Evolutionary conservation across 169 alveolate genomes (phyloP).

Genomic region (Eimeria sp.): DNA sequence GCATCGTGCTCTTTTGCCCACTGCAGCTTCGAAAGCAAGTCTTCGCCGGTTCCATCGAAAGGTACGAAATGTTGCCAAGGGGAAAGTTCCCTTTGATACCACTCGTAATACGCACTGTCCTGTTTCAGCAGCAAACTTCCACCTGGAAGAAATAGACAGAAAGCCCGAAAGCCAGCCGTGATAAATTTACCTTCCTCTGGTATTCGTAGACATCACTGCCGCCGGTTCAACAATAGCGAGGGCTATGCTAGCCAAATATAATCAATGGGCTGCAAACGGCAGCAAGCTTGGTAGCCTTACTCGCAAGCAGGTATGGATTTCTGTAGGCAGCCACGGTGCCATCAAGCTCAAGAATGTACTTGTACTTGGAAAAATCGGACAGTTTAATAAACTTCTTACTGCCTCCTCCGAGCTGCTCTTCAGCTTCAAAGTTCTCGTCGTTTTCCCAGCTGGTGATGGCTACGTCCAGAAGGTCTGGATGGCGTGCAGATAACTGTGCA

Average conservation of each 20-base stretch:
- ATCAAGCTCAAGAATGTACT: slow-evolving; percentile 71
- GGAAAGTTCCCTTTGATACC: slow-evolving; percentile 76
- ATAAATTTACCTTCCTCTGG: background rate
- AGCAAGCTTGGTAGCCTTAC: slow-evolving; percentile 32
- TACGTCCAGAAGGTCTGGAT: slow-evolving; percentile 77
- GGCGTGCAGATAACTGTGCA: slow-evolving; percentile 65
- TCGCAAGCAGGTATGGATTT: slow-evolving; percentile 79
- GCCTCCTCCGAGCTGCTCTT: slow-evolving; percentile 78
- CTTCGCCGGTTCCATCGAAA: slow-evolving; percentile 63
- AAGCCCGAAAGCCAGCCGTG: background rate
- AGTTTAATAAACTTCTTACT: slow-evolving; percentile 30
- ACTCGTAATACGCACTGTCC: slow-evolving; percentile 80
- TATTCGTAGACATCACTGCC: too few relatives aligned
- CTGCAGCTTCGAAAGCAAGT: slow-evolving; percentile 73
- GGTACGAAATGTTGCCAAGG: slow-evolving; percentile 80
- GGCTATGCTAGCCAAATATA: background rate
- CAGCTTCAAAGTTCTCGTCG: slow-evolving; percentile 72
- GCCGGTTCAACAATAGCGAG: background rate
- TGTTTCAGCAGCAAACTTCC: slow-evolving; percentile 80
- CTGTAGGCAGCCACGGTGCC: slow-evolving; percentile 83
- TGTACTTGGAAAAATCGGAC: slow-evolving; percentile 76
- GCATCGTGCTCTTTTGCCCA: slow-evolving; percentile 79
- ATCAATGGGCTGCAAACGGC: background rate
- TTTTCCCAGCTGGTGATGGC: slow-evolving; percentile 83
- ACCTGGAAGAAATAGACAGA: slow-evolving; percentile 20